Conservation (phyloP, 2,329 filamentous ascomycete species). For the Diplocarpon mali region DNA sequence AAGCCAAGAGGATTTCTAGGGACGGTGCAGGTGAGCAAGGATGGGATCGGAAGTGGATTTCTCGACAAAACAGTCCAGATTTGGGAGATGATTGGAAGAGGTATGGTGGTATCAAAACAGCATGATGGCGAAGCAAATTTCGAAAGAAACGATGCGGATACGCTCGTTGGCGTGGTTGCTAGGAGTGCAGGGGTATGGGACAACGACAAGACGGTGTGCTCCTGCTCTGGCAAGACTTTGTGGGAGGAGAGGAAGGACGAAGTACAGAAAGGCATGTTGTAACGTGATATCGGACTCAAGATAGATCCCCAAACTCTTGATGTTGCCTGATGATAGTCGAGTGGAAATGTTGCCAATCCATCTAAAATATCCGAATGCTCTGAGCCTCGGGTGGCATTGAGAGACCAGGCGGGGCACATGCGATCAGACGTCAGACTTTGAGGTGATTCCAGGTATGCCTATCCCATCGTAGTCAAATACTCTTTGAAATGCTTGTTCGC, state of each 20-base stretch:
- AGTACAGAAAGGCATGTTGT: conserved; percentile 82
- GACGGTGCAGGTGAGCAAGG: conserved; percentile 59
- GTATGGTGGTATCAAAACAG: conserved; percentile 70
- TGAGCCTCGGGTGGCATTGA: conserved; percentile 3
- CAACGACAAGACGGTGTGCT: conserved; percentile 97
- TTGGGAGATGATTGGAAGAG: conserved; percentile 93
- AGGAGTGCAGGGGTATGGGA: conserved; percentile 97
- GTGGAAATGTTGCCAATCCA: not conserved
- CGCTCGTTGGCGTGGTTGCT: conserved; percentile 85
- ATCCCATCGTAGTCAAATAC: conserved; percentile 7
- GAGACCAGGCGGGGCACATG: conserved; percentile 7
- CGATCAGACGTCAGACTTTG: conserved; percentile 20
- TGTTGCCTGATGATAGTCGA: conserved; percentile 9
- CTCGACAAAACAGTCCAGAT: conserved; percentile 74
- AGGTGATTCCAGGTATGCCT: conserved; percentile 18
- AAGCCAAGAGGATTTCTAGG: conserved; percentile 57
- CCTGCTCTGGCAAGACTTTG: conserved; percentile 92
- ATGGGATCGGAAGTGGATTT: conserved; percentile 70
- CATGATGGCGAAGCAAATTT: conserved; percentile 46
- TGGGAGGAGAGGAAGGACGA: conserved; percentile 96
- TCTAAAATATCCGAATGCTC: not conserved
- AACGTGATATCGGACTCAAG: conserved; percentile 27
- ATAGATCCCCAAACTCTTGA: conserved; percentile 6
- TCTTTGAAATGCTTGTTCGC: conserved; percentile 17
- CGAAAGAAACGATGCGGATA: conserved; percentile 68